Percentiles rank a stretch among this genome's conserved stretches.
phyloP scores from a whole-genome alignment of 305 asterid genomes.

The Fraxinus angustifolia region DNA sequence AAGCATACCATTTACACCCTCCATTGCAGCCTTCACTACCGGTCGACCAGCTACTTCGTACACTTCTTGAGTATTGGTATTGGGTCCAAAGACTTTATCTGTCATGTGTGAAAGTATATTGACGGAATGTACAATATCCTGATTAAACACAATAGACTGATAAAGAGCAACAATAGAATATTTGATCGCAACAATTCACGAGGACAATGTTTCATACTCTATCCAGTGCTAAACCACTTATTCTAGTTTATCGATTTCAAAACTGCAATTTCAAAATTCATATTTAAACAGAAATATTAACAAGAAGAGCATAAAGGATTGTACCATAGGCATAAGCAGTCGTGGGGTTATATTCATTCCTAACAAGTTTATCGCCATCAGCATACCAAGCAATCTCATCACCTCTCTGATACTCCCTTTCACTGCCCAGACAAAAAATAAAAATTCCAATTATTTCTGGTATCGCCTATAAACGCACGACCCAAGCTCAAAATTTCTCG shows the following conservation, averaged over 20 bases:
- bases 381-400: constrained; percentile 92
- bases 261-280: constrained; percentile 13
- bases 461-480: constrained; percentile 29
- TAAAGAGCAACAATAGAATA: background rate
- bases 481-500: constrained; percentile 34
- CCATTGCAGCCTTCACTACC: constrained; percentile 95
- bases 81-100: constrained; percentile 91
- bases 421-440: constrained; percentile 46
- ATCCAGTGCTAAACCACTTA: background rate
- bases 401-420: constrained; percentile 88
- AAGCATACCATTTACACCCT: constrained; percentile 84
- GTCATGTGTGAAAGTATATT: constrained; percentile 23
- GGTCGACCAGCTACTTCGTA: constrained; percentile 97
- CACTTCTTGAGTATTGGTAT: constrained; percentile 77
- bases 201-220: background rate
- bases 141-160: constrained; percentile 18
- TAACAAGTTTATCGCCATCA: constrained; percentile 74
- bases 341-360: constrained; percentile 80
- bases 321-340: constrained; percentile 93
- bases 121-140: constrained; percentile 1
- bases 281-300: background rate
- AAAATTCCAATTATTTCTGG: constrained; percentile 26
- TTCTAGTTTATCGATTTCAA: background rate
- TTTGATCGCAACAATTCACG: background rate
- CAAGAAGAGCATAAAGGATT: constrained; percentile 5